Percentiles rank a stretch among this genome's conserved stretches.
These are phyloP conservation scores for Sporisorium reilianum DNA, from an alignment of 1,284 basidiomycete genomes.

Conservation along the genomic window DNA sequence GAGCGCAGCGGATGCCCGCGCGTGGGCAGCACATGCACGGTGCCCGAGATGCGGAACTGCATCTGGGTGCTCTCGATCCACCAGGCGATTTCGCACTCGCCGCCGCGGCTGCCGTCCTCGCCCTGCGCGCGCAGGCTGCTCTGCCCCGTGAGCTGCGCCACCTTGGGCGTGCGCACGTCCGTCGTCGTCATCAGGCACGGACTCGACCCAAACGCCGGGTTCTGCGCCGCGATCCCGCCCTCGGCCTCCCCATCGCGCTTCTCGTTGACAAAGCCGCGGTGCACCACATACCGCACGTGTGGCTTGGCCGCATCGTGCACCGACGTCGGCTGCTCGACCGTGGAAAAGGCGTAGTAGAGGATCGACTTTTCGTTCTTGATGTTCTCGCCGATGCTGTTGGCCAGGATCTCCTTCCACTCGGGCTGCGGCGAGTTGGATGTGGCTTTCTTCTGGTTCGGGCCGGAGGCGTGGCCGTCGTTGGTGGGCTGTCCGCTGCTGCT, in stretches of 20 bases:
- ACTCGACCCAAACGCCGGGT: constrained; percentile 56
- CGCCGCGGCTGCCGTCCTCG: constrained; percentile 37
- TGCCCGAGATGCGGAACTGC: constrained; percentile 68
- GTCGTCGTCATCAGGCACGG: constrained; percentile 69
- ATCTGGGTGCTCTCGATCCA: constrained; percentile 67
- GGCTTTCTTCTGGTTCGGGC: constrained; percentile 31
- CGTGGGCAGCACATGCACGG: constrained; percentile 66
- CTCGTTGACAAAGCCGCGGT: constrained; percentile 70
- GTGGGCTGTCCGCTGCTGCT: constrained; percentile 16
- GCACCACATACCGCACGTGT: constrained; percentile 67
- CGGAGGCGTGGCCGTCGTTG: constrained; percentile 32
- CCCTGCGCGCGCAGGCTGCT: constrained; percentile 38
- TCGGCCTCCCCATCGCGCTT: constrained; percentile 54
- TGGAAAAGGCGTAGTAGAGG: constrained; percentile 66
- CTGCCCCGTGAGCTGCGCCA: constrained; percentile 58
- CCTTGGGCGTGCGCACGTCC: constrained; percentile 69
- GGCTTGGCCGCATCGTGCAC: constrained; percentile 57
- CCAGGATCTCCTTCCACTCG: constrained; percentile 61
- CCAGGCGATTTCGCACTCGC: constrained; percentile 68
- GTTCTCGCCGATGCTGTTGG: constrained; percentile 46
- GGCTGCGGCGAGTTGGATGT: constrained; percentile 56
- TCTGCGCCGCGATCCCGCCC: constrained; percentile 50
- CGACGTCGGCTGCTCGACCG: constrained; percentile 40
- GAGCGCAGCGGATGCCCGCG: constrained; percentile 38
- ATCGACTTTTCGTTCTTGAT: constrained; percentile 61